A percentile compares a stretch with the other conserved stretches of the same genome.
These are phyloP conservation scores for Stevia rebaudiana DNA, from an alignment of 140 eudicot genomes.

Conservation along the genomic window DNA sequence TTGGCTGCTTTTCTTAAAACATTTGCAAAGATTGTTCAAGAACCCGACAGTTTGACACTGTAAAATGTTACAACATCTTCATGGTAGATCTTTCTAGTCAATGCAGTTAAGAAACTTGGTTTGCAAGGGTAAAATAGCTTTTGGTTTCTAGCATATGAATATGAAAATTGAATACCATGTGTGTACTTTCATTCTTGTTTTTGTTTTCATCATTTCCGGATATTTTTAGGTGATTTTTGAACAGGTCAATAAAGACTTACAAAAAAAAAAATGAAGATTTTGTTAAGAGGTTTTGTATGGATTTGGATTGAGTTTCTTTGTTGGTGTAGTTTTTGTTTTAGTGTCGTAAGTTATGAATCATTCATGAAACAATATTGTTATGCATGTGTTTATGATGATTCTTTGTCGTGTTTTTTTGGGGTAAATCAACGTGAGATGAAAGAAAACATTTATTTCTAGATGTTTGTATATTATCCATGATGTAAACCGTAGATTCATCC, in stretches of 20 bases:
- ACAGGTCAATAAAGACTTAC: background rate
- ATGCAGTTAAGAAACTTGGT: slow-evolving; percentile 22
- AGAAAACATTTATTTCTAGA: no score
- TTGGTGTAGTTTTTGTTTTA: background rate
- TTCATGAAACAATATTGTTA: no score
- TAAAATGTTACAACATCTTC: slow-evolving; percentile 32
- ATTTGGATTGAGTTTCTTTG: background rate
- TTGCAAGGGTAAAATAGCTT: slow-evolving; percentile 24
- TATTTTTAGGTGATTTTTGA: background rate
- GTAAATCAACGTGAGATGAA: no score
- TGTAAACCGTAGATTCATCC: no score
- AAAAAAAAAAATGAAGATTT: background rate
- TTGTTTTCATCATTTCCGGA: slow-evolving; percentile 7
- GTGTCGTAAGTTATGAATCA: no score
- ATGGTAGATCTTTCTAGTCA: slow-evolving; percentile 11
- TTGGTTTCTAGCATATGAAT: slow-evolving; percentile 27
- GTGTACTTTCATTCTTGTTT: slow-evolving; percentile 15
- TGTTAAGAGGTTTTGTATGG: background rate
- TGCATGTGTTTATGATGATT: no score
- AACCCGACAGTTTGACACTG: slow-evolving; percentile 81
- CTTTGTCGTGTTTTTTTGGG: no score
- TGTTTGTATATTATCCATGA: no score
- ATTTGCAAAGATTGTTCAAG: slow-evolving; percentile 72
- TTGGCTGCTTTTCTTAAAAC: slow-evolving; percentile 93
- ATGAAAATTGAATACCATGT: no score